These are phyloP conservation scores for Penicillium cosmopolitanum DNA, from an alignment of 495 filamentous ascomycete genomes.

Conservation along the genomic window DNA sequence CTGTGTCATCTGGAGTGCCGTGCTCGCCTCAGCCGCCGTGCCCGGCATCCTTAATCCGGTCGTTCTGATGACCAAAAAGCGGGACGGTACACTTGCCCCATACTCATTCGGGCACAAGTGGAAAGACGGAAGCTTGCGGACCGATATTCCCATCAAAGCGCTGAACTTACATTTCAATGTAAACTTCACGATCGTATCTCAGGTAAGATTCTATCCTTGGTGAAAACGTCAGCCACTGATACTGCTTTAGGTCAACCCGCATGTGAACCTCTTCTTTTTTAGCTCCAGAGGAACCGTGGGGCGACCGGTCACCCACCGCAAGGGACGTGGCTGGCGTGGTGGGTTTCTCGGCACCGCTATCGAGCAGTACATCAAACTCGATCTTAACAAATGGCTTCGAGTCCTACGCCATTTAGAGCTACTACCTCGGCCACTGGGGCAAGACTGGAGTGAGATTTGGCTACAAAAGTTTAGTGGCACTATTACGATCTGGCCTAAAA, in stretches of 20 bases:
- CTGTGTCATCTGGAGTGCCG: conserved; percentile 97
- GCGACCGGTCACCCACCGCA: conserved; percentile 90
- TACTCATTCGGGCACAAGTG: conserved; percentile 97
- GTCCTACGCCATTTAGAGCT: conserved; percentile 90
- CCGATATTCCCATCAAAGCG: conserved; percentile 92
- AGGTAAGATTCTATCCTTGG: conserved; percentile 43
- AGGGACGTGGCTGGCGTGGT: conserved; percentile 92
- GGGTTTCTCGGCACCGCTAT: conserved; percentile 90
- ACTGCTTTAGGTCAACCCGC: conserved; percentile 73
- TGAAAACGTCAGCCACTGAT: conserved; percentile 14
- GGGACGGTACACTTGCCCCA: conserved; percentile 72
- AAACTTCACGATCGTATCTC: conserved; percentile 92
- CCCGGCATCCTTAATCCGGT: conserved; percentile 96
- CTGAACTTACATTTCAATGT: conserved; percentile 97
- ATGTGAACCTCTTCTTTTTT: conserved; percentile 98
- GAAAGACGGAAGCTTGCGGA: conserved; percentile 94
- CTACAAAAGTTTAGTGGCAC: conserved; percentile 93
- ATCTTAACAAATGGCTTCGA: conserved; percentile 95
- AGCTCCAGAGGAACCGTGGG: conserved; percentile 89
- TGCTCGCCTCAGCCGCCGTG: conserved; percentile 92
- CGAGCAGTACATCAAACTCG: conserved; percentile 93
- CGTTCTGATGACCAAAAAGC: conserved; percentile 92
- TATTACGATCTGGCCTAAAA: conserved; percentile 93
- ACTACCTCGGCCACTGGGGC: conserved; percentile 85
- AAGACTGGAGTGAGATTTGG: conserved; percentile 97